Conservation (phyloP, 2,329 filamentous ascomycete species). For the Hypoxylon sp. region DNA sequence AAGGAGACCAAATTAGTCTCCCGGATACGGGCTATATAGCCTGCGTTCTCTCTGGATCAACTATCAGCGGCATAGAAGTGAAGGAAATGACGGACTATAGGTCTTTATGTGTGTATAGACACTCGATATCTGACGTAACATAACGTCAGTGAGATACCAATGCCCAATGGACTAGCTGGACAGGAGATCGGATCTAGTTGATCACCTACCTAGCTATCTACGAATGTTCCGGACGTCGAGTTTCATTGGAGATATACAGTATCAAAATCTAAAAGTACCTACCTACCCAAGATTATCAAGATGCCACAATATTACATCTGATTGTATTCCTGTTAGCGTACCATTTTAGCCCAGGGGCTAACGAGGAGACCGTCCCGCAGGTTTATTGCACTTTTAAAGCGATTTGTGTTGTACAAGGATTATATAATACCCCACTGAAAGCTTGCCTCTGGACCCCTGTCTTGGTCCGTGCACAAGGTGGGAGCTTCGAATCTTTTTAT, state of each 20-base stretch:
- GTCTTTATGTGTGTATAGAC: background rate
- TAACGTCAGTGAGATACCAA: conserved; percentile 3
- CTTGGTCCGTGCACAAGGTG: conserved; percentile 41
- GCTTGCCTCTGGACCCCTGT: background rate
- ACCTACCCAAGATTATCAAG: conserved; percentile 1
- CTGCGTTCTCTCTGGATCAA: background rate
- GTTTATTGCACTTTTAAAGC: conserved; percentile 10
- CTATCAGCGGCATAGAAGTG: conserved; percentile 3
- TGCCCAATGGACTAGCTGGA: background rate
- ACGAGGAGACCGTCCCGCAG: background rate
- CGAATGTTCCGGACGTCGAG: background rate
- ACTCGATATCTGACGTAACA: conserved; percentile 9
- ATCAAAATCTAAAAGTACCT: background rate
- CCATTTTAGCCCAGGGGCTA: conserved; percentile 11
- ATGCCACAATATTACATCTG: background rate
- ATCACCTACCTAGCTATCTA: no score
- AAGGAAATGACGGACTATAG: conserved; percentile 4
- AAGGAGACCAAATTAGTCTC: conserved; percentile 48
- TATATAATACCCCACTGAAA: background rate
- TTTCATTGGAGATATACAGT: conserved; percentile 4
- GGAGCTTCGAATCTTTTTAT: conserved; percentile 39
- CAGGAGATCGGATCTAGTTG: background rate
- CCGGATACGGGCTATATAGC: conserved; percentile 30
- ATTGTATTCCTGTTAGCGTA: background rate
- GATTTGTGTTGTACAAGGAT: conserved; percentile 21